Evolutionary conservation across 768 basidiomycete genomes (phyloP), one percentile per base, ranked within the genome.

Genomic region (Tricholoma sp.): DNA sequence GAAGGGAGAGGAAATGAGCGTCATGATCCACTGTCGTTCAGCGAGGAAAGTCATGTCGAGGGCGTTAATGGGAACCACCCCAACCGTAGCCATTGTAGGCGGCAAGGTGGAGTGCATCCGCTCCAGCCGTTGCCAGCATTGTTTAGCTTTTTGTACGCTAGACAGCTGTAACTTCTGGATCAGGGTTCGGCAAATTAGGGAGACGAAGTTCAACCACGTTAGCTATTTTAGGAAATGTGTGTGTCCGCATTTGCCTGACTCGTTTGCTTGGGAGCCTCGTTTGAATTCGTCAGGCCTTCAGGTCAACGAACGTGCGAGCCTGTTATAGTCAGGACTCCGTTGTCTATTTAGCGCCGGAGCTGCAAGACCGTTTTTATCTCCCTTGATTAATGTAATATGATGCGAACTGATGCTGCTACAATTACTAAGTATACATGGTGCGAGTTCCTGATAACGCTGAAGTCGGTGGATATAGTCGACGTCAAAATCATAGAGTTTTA

Each of bases 1-100:
- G 24, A 64, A 59, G 28, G 59, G 37, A 11, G 49, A 47, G 8
- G 53, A 52, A 1, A 48, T 31, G 9, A 29, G 6, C 24, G 15
- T 31, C 13, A n/a, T 3, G 8, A 36, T 44, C 34, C 41, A 11
- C 8, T 42, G 47, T 49, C 34, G 33, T 20, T 52, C 39, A 37
- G n/a, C 11, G 34, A 41, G 17, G 39, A 28, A 24, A 28, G 20
- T 45, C 20, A 12, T 15, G 44, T 45, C 20, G 13, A 52, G 50
- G 50, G 17, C 20, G 31, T 36, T 36, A 4, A 37, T 7, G 20
- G 29, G 31, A 15, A 49, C n/a, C 29, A 15, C 47, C 47, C 29
- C 47, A 32, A 15, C 47, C 29, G 31, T 49, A n/a, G 47, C 47
- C 47, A 49, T 49, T 49, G 47, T n/a, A 13, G 28, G 31, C 20